A percentile compares a stretch with the other conserved stretches of the same genome.
Conservation (phyloP, 2,329 filamentous ascomycete species). For the Emmonsiellopsis sp. region DNA sequence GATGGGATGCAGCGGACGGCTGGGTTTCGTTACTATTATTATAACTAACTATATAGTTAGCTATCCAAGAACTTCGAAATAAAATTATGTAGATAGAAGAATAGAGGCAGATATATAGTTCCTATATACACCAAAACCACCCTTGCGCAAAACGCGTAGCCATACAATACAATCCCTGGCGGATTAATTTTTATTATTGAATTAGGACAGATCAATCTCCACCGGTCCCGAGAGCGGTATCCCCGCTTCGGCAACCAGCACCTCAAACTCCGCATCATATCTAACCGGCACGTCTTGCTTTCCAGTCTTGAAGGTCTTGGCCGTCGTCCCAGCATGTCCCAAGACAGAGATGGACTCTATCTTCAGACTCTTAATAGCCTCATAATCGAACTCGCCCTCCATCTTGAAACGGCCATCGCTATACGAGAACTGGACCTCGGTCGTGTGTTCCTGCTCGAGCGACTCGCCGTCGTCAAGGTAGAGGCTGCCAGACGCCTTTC, state of each 20-base stretch:
- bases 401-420: constrained; percentile 30
- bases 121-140: too few species aligned
- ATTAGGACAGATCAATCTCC: neutral
- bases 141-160: too few species aligned
- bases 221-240: constrained; percentile 6
- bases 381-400: constrained; percentile 9
- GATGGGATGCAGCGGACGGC: too few species aligned
- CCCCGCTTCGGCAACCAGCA: constrained; percentile 2
- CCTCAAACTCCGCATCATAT: constrained; percentile 4
- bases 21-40: too few species aligned
- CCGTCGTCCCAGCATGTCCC: constrained; percentile 17
- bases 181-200: neutral
- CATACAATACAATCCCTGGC: too few species aligned
- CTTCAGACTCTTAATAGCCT: constrained; percentile 21
- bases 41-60: too few species aligned
- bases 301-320: neutral
- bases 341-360: constrained; percentile 45
- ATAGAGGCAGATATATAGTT: too few species aligned
- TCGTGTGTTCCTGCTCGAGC: constrained; percentile 47
- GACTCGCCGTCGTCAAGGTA: constrained; percentile 72
- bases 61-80: too few species aligned
- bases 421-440: constrained; percentile 49
- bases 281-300: neutral
- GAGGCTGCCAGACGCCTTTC: constrained; percentile 55
- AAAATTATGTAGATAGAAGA: too few species aligned